phyloP scores from a whole-genome alignment of 176 grass and related monocot species.

The barley (Hordeum vulgare) region DNA sequence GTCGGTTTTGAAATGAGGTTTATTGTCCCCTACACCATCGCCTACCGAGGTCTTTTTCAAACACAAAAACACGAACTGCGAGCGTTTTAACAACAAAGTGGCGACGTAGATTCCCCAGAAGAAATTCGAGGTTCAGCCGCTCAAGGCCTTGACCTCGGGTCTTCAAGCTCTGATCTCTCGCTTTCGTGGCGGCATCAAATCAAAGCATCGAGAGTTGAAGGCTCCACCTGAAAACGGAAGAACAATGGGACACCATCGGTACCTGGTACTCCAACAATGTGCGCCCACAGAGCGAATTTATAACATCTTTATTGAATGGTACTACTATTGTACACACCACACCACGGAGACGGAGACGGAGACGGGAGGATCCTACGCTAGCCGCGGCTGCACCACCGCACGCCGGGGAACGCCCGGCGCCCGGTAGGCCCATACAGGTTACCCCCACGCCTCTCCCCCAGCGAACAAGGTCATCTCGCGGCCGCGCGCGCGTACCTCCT shows the following conservation, averaged over 20 bases:
- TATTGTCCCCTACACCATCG: not conserved
- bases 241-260: not conserved
- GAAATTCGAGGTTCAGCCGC: not conserved
- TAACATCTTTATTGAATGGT: constrained; percentile 40
- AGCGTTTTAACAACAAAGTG: not conserved
- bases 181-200: not conserved
- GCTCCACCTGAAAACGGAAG: not conserved
- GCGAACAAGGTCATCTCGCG: not conserved
- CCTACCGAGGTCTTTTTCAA: not conserved
- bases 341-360: constrained; percentile 11
- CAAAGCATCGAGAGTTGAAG: not conserved
- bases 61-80: not conserved
- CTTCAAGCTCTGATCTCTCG: too few species aligned
- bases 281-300: not conserved
- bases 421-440: constrained; percentile 12
- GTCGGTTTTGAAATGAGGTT: not conserved
- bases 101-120: not conserved
- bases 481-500: not conserved
- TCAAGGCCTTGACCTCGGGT: too few species aligned
- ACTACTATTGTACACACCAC: constrained; percentile 34
- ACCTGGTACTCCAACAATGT: not conserved
- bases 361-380: constrained; percentile 27
- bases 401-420: not conserved
- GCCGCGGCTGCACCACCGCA: constrained; percentile 16
- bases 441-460: not conserved